A percentile compares a stretch with the other conserved stretches of the same genome.
Conservation (phyloP, 2,329 filamentous ascomycete genomes). For the Diaporthe sp. region DNA sequence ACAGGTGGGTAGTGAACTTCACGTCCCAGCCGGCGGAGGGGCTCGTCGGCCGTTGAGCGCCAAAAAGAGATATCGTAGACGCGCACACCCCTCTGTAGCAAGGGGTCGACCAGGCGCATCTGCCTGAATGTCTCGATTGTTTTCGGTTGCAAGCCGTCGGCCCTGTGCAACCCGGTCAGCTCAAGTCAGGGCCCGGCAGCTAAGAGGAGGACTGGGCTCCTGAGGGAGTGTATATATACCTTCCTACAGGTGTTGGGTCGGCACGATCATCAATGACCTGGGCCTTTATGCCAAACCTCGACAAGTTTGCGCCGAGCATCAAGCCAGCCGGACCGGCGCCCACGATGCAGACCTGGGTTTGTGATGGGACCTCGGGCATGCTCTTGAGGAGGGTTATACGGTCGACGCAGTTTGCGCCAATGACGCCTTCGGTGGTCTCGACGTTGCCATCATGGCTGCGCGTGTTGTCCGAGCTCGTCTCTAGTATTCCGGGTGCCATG, state of each 20-base stretch:
- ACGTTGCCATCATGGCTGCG: slow-evolving; percentile 38
- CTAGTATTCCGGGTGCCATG: slow-evolving; percentile 38
- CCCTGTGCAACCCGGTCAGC: slow-evolving; percentile 54
- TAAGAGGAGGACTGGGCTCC: not conserved
- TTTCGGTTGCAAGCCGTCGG: slow-evolving; percentile 82
- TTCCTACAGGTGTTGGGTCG: slow-evolving; percentile 64
- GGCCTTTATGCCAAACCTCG: slow-evolving; percentile 69
- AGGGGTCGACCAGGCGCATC: slow-evolving; percentile 77
- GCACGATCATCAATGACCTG: slow-evolving; percentile 70
- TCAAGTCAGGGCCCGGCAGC: not conserved
- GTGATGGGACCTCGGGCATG: slow-evolving; percentile 59
- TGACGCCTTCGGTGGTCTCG: slow-evolving; percentile 39
- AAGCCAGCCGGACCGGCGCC: slow-evolving; percentile 64
- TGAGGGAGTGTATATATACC: slow-evolving; percentile 30
- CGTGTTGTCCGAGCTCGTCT: slow-evolving; percentile 36
- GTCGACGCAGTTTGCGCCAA: slow-evolving; percentile 52
- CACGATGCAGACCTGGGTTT: slow-evolving; percentile 62
- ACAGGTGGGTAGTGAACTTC: slow-evolving; percentile 76
- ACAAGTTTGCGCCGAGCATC: slow-evolving; percentile 64
- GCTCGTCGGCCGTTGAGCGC: slow-evolving; percentile 68
- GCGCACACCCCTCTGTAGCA: slow-evolving; percentile 75
- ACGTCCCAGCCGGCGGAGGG: slow-evolving; percentile 55
- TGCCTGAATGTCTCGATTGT: slow-evolving; percentile 83
- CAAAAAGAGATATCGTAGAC: slow-evolving; percentile 84
- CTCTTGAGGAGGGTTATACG: slow-evolving; percentile 63